Conservation (phyloP, 2,329 filamentous ascomycete genomes). For the Aspergillus brasiliensis region DNA sequence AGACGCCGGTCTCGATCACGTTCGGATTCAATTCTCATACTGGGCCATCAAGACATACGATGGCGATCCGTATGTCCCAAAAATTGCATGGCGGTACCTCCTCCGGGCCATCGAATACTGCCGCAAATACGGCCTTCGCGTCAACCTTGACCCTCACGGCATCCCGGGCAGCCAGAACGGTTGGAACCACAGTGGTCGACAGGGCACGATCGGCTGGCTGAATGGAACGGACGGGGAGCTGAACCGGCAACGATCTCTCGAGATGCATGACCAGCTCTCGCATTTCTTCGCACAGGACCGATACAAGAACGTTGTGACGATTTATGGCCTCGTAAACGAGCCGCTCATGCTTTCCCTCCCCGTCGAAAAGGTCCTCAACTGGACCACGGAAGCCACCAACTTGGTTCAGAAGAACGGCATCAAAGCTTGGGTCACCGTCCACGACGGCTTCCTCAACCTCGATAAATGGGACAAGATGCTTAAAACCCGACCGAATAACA, state of each 20-base stretch:
- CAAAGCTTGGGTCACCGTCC: conserved; percentile 74
- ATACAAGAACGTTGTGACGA: conserved; percentile 86
- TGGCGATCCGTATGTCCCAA: conserved; percentile 81
- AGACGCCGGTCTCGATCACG: conserved; percentile 87
- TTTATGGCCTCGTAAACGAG: conserved; percentile 95
- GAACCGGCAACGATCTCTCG: conserved; percentile 79
- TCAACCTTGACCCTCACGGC: conserved; percentile 93
- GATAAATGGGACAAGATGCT: conserved; percentile 87
- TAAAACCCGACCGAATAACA: conserved; percentile 63
- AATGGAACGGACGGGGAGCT: conserved; percentile 81
- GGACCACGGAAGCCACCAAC: conserved; percentile 74
- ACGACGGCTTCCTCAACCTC: conserved; percentile 92
- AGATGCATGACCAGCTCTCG: conserved; percentile 82
- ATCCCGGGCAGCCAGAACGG: conserved; percentile 93
- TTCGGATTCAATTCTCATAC: conserved; percentile 94
- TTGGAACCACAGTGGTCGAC: conserved; percentile 92
- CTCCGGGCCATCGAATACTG: conserved; percentile 91
- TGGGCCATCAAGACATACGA: conserved; percentile 89
- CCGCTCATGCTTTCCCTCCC: conserved; percentile 79
- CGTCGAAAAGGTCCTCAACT: conserved; percentile 67
- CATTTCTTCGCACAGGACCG: conserved; percentile 91
- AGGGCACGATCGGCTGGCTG: conserved; percentile 81
- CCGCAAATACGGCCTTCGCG: conserved; percentile 83
- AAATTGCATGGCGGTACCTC: conserved; percentile 90
- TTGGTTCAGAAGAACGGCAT: conserved; percentile 77